Conservation (phyloP, 768 basidiomycete genomes). For the Asterophora lycoperdoides region DNA sequence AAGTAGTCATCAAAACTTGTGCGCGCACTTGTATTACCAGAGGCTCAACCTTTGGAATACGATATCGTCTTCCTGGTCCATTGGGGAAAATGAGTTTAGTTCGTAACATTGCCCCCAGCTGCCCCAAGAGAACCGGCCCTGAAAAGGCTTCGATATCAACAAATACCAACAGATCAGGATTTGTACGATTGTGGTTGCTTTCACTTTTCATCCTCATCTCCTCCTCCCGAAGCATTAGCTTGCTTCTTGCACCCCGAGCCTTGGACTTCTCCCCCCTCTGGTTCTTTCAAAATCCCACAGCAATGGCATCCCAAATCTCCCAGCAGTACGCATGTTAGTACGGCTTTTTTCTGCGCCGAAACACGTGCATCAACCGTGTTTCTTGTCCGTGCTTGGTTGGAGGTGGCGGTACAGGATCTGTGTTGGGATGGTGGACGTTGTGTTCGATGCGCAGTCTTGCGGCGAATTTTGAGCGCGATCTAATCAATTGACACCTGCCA, state of each 20-base stretch:
- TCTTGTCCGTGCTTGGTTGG: not conserved
- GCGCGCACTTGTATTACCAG: too few relatives aligned
- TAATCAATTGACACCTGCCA: conserved; percentile 7
- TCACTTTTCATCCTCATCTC: conserved; percentile 16
- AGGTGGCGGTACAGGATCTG: not conserved
- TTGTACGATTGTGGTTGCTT: conserved; percentile 3
- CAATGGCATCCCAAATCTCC: conserved; percentile 70
- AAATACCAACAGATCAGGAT: conserved; percentile 13
- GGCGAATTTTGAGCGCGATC: conserved; percentile 11
- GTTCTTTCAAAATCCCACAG: conserved; percentile 24
- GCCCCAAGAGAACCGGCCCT: conserved; percentile 9
- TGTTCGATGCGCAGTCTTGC: not conserved
- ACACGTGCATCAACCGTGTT: conserved; percentile 9
- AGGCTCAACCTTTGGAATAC: too few relatives aligned
- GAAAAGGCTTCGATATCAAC: conserved; percentile 9
- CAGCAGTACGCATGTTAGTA: conserved; percentile 84
- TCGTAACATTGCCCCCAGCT: not conserved
- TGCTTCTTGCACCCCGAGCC: conserved; percentile 53
- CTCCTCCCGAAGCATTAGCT: conserved; percentile 69
- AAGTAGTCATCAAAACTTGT: too few relatives aligned
- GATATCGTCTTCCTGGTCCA: too few relatives aligned
- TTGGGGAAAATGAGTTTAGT: not conserved
- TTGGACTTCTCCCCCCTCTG: conserved; percentile 24
- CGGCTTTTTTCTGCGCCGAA: conserved; percentile 12
- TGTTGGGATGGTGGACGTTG: not conserved